Percentiles rank a stretch among this genome's conserved stretches.
Evolutionary conservation across 225 moss, liverwort and hornwort genomes (phyloP).

Genomic region (Pleurozium schreberi): DNA sequence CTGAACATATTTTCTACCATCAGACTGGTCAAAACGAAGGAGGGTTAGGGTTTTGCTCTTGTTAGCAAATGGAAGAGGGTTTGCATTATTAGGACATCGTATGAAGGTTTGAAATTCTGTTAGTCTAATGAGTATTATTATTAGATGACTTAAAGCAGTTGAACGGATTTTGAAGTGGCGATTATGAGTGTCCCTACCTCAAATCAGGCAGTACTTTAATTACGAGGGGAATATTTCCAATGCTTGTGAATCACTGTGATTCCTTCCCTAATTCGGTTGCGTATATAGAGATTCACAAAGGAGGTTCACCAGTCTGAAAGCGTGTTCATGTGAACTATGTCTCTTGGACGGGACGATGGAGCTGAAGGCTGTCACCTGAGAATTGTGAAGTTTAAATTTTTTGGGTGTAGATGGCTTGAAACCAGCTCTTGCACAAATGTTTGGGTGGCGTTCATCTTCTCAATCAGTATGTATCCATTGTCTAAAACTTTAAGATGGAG

Average conservation of each 20-base stretch:
- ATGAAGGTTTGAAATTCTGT: not conserved
- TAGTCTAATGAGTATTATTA: no score
- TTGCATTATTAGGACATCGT: not conserved
- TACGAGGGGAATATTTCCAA: not conserved
- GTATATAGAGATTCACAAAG: not conserved
- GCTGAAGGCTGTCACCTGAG: not conserved
- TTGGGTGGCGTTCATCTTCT: not conserved
- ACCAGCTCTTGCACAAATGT: not conserved
- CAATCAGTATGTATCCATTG: not conserved
- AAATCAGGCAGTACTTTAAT: not conserved
- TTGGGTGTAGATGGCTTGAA: not conserved
- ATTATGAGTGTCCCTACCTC: not conserved
- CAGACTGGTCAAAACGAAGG: not conserved
- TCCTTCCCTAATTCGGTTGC: not conserved
- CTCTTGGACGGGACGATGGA: slow-evolving; percentile 15
- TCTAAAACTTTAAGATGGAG: not conserved
- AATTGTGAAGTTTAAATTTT: not conserved
- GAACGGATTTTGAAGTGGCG: not conserved
- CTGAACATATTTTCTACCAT: not conserved
- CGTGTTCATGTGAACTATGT: not conserved
- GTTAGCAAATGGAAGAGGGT: not conserved
- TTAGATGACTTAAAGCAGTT: not conserved
- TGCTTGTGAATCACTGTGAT: not conserved
- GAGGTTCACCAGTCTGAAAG: not conserved
- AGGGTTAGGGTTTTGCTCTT: not conserved